Evolutionary conservation across 345 rosid species (phyloP).

Genomic region (Gossypium raimondii): DNA sequence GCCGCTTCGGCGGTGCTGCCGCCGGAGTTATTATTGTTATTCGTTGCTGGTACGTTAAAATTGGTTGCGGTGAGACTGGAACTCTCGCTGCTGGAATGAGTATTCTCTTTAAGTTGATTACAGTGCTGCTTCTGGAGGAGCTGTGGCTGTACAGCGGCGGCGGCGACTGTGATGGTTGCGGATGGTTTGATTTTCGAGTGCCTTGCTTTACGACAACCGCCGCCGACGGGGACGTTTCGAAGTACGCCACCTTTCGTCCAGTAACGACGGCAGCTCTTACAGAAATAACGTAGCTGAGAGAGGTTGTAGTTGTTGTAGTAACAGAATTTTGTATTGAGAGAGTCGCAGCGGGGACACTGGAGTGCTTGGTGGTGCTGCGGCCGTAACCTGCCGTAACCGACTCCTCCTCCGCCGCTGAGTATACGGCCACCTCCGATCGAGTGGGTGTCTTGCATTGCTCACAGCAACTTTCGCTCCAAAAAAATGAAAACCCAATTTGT

Average conservation of each 20-base stretch:
- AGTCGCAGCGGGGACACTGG: constrained; percentile 91
- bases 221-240: constrained; percentile 93
- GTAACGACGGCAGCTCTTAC: constrained; percentile 93
- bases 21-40: neutral
- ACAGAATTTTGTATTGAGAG: constrained; percentile 88
- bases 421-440: constrained; percentile 39
- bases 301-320: constrained; percentile 98
- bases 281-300: constrained; percentile 97
- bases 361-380: constrained; percentile 68
- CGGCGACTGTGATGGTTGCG: constrained; percentile 7
- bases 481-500: too few relatives aligned
- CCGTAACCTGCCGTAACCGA: constrained; percentile 68
- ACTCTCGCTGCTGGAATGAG: constrained; percentile 72
- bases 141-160: neutral
- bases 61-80: constrained; percentile 65
- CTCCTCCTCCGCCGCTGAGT: constrained; percentile 30
- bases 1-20: constrained; percentile 29
- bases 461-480: neutral
- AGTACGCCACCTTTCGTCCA: constrained; percentile 98
- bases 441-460: constrained; percentile 58
- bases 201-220: constrained; percentile 71
- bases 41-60: constrained; percentile 19
- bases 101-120: constrained; percentile 32
- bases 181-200: constrained; percentile 48
- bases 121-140: neutral